Evolutionary conservation across 2,329 filamentous ascomycete genomes (phyloP).

Genomic region (Didymella glomerata): DNA sequence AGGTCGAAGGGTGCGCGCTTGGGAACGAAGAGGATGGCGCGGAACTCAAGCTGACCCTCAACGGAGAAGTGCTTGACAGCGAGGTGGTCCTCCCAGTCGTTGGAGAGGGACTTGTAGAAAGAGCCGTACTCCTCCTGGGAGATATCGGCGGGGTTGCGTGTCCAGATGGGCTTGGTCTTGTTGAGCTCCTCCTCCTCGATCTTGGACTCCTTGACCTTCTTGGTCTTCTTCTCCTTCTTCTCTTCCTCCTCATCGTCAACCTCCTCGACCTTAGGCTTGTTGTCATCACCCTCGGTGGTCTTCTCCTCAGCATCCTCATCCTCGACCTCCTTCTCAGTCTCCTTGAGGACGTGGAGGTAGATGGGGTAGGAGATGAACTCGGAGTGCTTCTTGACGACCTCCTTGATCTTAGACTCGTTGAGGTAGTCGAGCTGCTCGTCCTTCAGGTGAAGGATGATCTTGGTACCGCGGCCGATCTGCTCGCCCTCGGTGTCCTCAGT

Average conservation of each 20-base stretch:
- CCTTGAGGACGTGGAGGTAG: slow-evolving; percentile 99
- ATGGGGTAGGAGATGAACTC: slow-evolving; percentile 99
- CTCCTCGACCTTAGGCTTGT: slow-evolving; percentile 96
- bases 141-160: slow-evolving; percentile 96
- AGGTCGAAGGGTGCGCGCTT: slow-evolving; percentile 99
- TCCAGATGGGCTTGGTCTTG: slow-evolving; percentile 99
- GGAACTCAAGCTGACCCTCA: slow-evolving; percentile 99
- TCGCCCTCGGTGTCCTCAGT: slow-evolving; percentile 88
- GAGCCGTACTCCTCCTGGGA: slow-evolving; percentile 94
- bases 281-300: slow-evolving; percentile 78
- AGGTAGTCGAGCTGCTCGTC: slow-evolving; percentile 99
- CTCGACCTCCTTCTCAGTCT: slow-evolving; percentile 98
- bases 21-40: slow-evolving; percentile 98
- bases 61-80: slow-evolving; percentile 99
- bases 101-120: slow-evolving; percentile 99
- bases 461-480: slow-evolving; percentile 90
- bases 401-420: slow-evolving; percentile 99
- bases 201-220: slow-evolving; percentile 99
- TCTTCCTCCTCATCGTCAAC: slow-evolving; percentile 85
- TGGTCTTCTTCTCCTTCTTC: slow-evolving; percentile 95
- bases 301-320: slow-evolving; percentile 79
- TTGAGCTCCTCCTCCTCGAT: slow-evolving; percentile 99
- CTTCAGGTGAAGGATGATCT: slow-evolving; percentile 99
- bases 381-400: slow-evolving; percentile 99
- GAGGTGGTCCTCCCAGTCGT: slow-evolving; percentile 99